Percentiles rank a stretch among this genome's conserved stretches.
phyloP scores from a whole-genome alignment of 202 grass and related monocot species.

The Musa balbisiana region DNA sequence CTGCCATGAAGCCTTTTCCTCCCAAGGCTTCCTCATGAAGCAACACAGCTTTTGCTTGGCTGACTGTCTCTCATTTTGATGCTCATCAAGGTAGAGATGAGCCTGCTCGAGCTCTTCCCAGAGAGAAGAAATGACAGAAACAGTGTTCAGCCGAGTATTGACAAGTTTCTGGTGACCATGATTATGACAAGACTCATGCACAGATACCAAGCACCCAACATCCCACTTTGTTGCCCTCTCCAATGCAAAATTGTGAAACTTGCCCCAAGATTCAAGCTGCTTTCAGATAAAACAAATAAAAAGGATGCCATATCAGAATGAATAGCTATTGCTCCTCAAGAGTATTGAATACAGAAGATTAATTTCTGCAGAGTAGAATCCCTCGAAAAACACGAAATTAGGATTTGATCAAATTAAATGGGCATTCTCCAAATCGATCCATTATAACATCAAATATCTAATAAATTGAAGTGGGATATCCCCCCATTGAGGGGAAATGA shows the following conservation, averaged over 20 bases:
- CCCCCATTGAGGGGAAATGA: not conserved
- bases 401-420: not conserved
- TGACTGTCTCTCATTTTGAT: not conserved
- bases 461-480: not conserved
- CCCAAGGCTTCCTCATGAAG: not conserved
- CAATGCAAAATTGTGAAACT: not conserved
- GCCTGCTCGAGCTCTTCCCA: not conserved
- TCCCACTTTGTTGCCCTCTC: conserved; percentile 12
- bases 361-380: not conserved
- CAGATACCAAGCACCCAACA: not conserved
- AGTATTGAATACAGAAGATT: not conserved
- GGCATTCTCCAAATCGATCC: not conserved
- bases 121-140: not conserved
- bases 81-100: not conserved
- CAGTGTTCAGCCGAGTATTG: too few relatives aligned
- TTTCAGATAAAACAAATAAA: not conserved
- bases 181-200: not conserved
- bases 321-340: not conserved
- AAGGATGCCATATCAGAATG: not conserved
- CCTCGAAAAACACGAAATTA: not conserved
- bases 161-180: not conserved
- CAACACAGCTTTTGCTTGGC: not conserved
- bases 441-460: not conserved
- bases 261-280: not conserved
- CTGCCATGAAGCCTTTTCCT: conserved; percentile 12